These are phyloP conservation scores for Aegle marmelos DNA, from an alignment of 345 rosid species.

Conservation along the genomic window DNA sequence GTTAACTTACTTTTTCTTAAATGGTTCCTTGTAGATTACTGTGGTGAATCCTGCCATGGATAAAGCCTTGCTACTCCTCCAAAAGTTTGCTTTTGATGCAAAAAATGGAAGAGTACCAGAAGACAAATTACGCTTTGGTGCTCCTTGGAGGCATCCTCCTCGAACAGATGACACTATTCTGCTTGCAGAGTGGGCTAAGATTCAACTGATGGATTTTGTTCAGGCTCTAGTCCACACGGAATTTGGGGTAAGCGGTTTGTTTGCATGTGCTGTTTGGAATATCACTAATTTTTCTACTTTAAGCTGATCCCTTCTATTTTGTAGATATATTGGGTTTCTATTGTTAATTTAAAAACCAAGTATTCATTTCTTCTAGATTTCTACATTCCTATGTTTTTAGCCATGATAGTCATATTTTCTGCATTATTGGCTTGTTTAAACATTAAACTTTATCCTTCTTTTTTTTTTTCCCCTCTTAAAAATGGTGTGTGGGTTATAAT, in stretches of 20 bases:
- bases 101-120: conserved; percentile 56
- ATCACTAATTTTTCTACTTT: neutral
- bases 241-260: conserved; percentile 55
- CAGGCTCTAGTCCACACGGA: conserved; percentile 70
- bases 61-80: conserved; percentile 60
- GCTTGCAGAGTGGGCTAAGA: conserved; percentile 69
- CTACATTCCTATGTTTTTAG: neutral
- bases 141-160: conserved; percentile 96
- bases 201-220: conserved; percentile 91
- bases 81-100: conserved; percentile 69
- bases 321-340: neutral
- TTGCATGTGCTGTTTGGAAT: conserved; percentile 10
- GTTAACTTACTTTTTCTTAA: neutral
- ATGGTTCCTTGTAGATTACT: conserved; percentile 42
- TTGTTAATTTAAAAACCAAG: neutral
- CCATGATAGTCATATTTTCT: neutral
- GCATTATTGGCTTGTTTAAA: neutral
- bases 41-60: conserved; percentile 96
- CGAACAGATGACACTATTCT: conserved; percentile 34
- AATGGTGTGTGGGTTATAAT: neutral
- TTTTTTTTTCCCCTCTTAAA: neutral
- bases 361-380: neutral
- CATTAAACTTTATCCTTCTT: neutral
- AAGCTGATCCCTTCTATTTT: neutral
- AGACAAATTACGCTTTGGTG: conserved; percentile 76